Evolutionary conservation across 176 grass and related monocot genomes (phyloP), one percentile per base, ranked within the genome.

Genomic region (Juncus effusus): DNA sequence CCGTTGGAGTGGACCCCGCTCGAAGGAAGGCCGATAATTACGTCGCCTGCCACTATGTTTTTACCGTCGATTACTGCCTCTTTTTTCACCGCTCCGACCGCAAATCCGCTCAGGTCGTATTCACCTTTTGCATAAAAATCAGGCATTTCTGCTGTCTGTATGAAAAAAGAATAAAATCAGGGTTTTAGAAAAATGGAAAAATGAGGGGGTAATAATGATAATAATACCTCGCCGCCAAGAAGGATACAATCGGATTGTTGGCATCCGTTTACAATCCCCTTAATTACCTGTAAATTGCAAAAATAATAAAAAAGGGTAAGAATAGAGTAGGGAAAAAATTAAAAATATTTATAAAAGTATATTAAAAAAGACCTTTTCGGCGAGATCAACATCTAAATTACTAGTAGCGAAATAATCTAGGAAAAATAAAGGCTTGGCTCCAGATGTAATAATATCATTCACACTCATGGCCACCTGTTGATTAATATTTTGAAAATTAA

Each of bases 1-100:
- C 94, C 94, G 5, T 99, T 99, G 16, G 94, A 99, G 80, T 99
- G 94, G 67, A 99, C 94, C 10, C 94, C 88, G 73, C 94, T 99
- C 35, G 94, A 93, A 81, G 94, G 85, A 82, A 99, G 85, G 62
- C 94, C 94, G 62, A 99, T 99, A 19, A 99, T 77, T 15, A 92
- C 16, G 65, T 99, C 94, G 59, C 94, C 94, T 64, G 77, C 86
- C 61, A 82, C 57, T 2, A 99, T 93, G 67, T 78, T 93, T 78
- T 89, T 47, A 63, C 94, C 94, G 19, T 99, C 78, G 15, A 99
- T 99, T 36, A 99, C 80, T 10, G 80, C 59, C 50, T 87, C 88
- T 76, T 93, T 89, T 56, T 99, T 86, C n/a, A 99, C 88, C 37
- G 42, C 19, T 61, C 89, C 94, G 65, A 99, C 88, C 65, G 94